Base-by-base conservation (phyloP, 208 protist genomes). In the Endotrypanum monterogeii region DNA sequence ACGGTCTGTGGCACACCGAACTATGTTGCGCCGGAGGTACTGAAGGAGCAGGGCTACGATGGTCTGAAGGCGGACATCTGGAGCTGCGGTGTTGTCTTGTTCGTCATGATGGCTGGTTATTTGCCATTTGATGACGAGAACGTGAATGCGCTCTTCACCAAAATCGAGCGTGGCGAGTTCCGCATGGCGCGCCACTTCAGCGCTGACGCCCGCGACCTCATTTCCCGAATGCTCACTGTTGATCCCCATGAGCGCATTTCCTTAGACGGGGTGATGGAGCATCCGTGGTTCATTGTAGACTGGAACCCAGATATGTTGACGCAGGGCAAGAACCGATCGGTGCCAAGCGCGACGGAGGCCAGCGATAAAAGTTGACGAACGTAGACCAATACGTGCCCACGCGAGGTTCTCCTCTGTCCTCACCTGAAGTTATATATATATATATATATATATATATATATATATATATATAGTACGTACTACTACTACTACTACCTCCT, bases 31-130 rank as follows among this genome's bases (percentile, higher is more conserved):
- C 94, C 97, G 16, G 96, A 99, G 83, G 92, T 99, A 57, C 78
- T 99, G 28, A 84, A 88, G 65, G 88, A 94, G 54, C 83, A 89
- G 30, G 93, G 91, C 12, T 98, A 99, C 81, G 90, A 97, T 41
- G 97, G 97, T 32, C 75, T 90, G 14, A 90, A 90, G 55, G 96
- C 98, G 7, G 98, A 99, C 84, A 95, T 98, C 80, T 99, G 98
- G 98, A 90, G 86, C 52, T 96, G 94, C 68, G 98, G 98, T 44
- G 96, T 98, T 16, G 75, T 99, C 8, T 73, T 98, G 3, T 99
- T 97, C 74, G 96, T 98, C 65, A 98, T 98, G 94, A 77, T 98
- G 62, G 84, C 92, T 50, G 97, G 95, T 48, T 88, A 92, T 58
- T 79, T 97, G 32, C 96, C 97, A 8, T 99, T 99, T 69, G 98